Evolutionary conservation across 192 early-diverging fungal species (phyloP).

Genomic region (Backusella tarrabulga): DNA sequence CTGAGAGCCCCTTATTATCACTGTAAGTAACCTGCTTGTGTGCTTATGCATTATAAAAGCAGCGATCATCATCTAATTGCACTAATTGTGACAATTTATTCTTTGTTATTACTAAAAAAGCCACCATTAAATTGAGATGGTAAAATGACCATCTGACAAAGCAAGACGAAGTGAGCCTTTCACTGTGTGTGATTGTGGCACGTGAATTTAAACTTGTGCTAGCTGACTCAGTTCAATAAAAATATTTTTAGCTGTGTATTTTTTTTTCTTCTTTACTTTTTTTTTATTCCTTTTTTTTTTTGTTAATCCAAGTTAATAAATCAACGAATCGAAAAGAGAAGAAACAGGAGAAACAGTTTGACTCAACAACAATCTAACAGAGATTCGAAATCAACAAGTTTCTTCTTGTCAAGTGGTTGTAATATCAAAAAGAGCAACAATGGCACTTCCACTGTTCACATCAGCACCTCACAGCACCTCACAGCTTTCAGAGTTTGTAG

Average conservation of each 20-base stretch:
- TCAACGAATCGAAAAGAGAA: not conserved
- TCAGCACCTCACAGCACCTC: not conserved
- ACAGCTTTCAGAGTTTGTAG: constrained; percentile 55
- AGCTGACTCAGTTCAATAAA: not conserved
- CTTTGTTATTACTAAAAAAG: not conserved
- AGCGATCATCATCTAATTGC: too few species aligned
- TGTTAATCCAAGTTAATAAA: constrained; percentile 3
- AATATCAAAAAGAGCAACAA: not conserved
- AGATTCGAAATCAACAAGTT: constrained; percentile 8
- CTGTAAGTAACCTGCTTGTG: too few species aligned
- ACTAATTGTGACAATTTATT: not conserved
- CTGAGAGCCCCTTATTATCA: too few species aligned
- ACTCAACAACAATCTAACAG: not conserved
- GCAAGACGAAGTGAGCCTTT: not conserved
- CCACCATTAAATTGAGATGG: not conserved
- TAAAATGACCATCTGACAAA: not conserved
- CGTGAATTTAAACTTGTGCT: not conserved
- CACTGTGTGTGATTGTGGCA: not conserved
- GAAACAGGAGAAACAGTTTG: not conserved
- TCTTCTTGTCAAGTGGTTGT: not conserved
- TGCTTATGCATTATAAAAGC: too few species aligned
- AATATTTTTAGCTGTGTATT: constrained; percentile 7
- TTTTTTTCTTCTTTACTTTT: not conserved
- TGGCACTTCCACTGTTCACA: not conserved
- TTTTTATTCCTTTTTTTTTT: not conserved